Evolutionary conservation across 106 monocot genomes (phyloP).

Genomic region (Narthecium ossifragum): DNA sequence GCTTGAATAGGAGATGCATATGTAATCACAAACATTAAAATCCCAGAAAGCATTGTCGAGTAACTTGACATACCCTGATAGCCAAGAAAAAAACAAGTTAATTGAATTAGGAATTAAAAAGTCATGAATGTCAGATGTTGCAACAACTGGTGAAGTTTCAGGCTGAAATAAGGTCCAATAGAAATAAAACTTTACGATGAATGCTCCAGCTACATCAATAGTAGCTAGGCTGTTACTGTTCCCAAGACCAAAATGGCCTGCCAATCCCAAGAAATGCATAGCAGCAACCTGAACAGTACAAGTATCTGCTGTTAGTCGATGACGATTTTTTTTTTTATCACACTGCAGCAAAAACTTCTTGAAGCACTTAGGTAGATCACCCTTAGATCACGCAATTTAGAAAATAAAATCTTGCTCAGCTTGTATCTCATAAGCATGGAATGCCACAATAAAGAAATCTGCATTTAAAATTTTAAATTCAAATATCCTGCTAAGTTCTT

Average conservation of each 20-base stretch:
- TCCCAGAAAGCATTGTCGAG: conserved; percentile 71
- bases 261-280: conserved; percentile 72
- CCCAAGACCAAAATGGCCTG: conserved; percentile 92
- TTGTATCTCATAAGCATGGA: too few relatives aligned
- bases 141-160: not conserved
- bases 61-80: conserved; percentile 81
- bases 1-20: conserved; percentile 63
- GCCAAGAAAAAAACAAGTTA: conserved; percentile 3
- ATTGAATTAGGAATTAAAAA: too few relatives aligned
- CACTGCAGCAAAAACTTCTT: too few relatives aligned
- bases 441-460: too few relatives aligned
- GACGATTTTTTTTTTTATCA: too few relatives aligned
- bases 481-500: too few relatives aligned
- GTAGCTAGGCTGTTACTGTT: conserved; percentile 92
- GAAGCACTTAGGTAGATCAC: too few relatives aligned
- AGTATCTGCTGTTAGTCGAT: too few relatives aligned
- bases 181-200: conserved; percentile 48
- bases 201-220: conserved; percentile 97
- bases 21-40: conserved; percentile 86
- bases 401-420: too few relatives aligned
- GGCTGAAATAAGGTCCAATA: not conserved
- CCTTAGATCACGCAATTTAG: too few relatives aligned
- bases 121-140: not conserved
- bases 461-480: too few relatives aligned
- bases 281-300: conserved; percentile 57